phyloP scores from a whole-genome alignment of 2,329 filamentous ascomycete species.

The Alternaria triticimaculans region DNA sequence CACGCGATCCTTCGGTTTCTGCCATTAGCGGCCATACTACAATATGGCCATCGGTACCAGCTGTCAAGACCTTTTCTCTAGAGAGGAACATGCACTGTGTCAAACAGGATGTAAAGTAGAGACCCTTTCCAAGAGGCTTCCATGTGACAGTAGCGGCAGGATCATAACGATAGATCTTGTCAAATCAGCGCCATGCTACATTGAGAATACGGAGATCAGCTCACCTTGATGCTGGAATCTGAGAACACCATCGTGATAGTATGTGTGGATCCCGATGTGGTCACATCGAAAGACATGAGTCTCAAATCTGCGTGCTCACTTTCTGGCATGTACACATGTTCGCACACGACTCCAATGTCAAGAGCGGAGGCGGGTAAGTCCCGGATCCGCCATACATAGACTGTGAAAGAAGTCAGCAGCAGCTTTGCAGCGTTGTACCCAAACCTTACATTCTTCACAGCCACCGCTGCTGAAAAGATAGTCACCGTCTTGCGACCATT shows the following conservation, averaged over 20 bases:
- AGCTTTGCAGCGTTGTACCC: neutral
- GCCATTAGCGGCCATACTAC: conserved; percentile 62
- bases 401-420: conserved; percentile 38
- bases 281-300: conserved; percentile 78
- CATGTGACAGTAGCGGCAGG: conserved; percentile 38
- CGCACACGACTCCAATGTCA: conserved; percentile 60
- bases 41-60: conserved; percentile 82
- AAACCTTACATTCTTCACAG: conserved; percentile 68
- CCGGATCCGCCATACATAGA: conserved; percentile 80
- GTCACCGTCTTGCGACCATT: conserved; percentile 70
- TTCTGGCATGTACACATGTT: conserved; percentile 58
- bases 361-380: conserved; percentile 56
- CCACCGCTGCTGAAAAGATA: conserved; percentile 88
- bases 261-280: conserved; percentile 49
- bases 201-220: neutral
- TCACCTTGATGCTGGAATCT: conserved; percentile 76
- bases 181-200: neutral
- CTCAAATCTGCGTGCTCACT: conserved; percentile 70
- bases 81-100: conserved; percentile 64
- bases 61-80: conserved; percentile 63
- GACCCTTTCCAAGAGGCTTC: conserved; percentile 44
- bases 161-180: conserved; percentile 55
- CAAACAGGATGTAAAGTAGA: conserved; percentile 67
- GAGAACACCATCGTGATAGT: conserved; percentile 78
- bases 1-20: conserved; percentile 13